A percentile compares a stretch with the other conserved stretches of the same genome.
Conservation (phyloP, 768 basidiomycete genomes). For the Kwoniella botswanensis region DNA sequence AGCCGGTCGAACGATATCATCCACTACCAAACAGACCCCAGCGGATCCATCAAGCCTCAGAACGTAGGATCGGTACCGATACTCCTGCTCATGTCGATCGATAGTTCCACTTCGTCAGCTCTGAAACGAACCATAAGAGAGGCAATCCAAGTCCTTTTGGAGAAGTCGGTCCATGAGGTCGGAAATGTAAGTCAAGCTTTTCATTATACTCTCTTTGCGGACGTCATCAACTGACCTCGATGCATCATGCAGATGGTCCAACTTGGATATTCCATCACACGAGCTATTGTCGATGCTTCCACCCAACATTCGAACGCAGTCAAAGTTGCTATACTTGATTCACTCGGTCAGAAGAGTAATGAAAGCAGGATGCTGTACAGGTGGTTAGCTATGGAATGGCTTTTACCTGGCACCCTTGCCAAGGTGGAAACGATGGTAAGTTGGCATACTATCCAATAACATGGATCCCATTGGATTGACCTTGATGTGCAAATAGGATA, state of each 20-base stretch:
- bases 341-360: conserved; percentile 11
- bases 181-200: conserved; percentile 2
- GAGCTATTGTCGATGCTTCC: background rate
- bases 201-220: background rate
- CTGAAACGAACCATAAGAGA: conserved; percentile 14
- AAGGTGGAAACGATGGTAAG: conserved; percentile 1
- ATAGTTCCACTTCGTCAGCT: conserved; percentile 11
- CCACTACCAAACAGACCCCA: background rate
- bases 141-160: conserved; percentile 1
- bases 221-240: background rate
- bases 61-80: conserved; percentile 4
- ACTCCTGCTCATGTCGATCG: conserved; percentile 24
- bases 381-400: conserved; percentile 24
- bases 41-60: background rate
- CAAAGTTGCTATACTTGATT: conserved; percentile 14
- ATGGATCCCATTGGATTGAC: background rate
- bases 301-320: background rate
- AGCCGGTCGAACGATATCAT: no score
- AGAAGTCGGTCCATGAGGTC: background rate
- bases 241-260: background rate
- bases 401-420: conserved; percentile 3
- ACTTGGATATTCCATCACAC: background rate
- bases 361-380: conserved; percentile 6
- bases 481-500: background rate
- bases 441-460: background rate